Evolutionary conservation across 306 rosid genomes (phyloP), one percentile per base, ranked within the genome.

Genomic region (Clitoria ternatea): DNA sequence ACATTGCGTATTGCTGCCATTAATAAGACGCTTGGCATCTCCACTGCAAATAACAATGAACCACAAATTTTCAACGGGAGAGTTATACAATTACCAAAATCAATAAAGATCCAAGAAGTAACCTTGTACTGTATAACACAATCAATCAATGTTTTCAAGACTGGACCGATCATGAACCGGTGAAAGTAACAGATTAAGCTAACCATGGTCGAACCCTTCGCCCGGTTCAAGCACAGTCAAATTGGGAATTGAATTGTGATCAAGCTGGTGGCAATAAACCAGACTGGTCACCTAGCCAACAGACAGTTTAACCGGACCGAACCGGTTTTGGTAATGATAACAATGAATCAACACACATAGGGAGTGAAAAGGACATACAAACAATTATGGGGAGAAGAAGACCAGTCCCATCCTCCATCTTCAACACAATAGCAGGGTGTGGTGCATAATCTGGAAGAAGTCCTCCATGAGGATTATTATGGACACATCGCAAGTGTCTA

Each of bases 301-400:
- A n/a, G n/a, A n/a, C n/a, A n/a, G n/a, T n/a, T n/a, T n/a, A n/a
- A n/a, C n/a, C n/a, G n/a, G n/a, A n/a, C n/a, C n/a, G n/a, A n/a
- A n/a, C n/a, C n/a, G n/a, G n/a, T n/a, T n/a, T n/a, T n/a, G n/a
- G n/a, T n/a, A n/a, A n/a, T n/a, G n/a, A n/a, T n/a, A n/a, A n/a
- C n/a, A n/a, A n/a, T n/a, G n/a, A n/a, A n/a, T n/a, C n/a, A n/a
- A n/a, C n/a, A n/a, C 59, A 7, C 37, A 72, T 20, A 11, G 40
- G 42, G 22, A 39, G 62, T 30, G 30, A 35, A 61, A 69, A 19
- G n/a, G n/a, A 83, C 96, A 57, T 90, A 90, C 96, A 90, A 83
- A 90, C 96, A 73, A 90, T 90, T 70, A 87, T 90, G 33, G 96
- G 96, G 56, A 90, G 93, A 84, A 90, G 93, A 76, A 90, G 88